Base-by-base conservation (phyloP, 2,329 filamentous ascomycete genomes). In the Colletotrichum destructivum region DNA sequence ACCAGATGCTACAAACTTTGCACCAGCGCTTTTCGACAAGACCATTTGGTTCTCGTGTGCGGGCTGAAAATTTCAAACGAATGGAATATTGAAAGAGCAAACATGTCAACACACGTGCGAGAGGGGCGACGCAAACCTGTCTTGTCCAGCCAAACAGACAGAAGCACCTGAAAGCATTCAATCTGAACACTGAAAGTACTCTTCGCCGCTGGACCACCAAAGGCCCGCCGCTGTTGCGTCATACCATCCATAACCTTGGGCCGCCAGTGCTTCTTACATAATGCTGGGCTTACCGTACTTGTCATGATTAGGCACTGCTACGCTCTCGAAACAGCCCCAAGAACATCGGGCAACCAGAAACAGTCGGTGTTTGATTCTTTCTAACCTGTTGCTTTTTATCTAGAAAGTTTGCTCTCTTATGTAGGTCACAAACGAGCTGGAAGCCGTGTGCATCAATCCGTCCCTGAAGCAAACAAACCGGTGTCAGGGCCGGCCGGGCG, bases 161-260 rank as follows among this genome's bases (percentile, higher is more conserved):
- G 21, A 6, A 60, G 26, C 21, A 26, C 26, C n/a, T 26, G 13
- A 44, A 26, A 16, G 13, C 12, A 23, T 38, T 23, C 12, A 12
- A 13, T n/a, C 9, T 42, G n/a, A 18, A 26, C 16, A 31, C 42
- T 52, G 13, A 11, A 62, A 40, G 2, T 35, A 21, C 40, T 21
- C 40, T 16, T 47, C 26, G 21, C n/a, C 8, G 9, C 11, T 21
- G 15, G 31, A 49, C n/a, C 38, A 23, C 38, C 23, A 49, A 65
- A 21, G 55, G 42, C 31, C 23, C 44, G 31, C 18, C 12, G 31
- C 31, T 49, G 47, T 71, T 71, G 68, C 68, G 63, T 68, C 68
- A 71, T 62, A 62, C 13, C 8, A 35, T 35, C 31, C 31, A 9
- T 9, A 35, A 2, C 8, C 31, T 42, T 16, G 18, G 63, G 55